phyloP scores from a whole-genome alignment of 2,329 filamentous ascomycete genomes.

The Ophiostoma novo-ulmi region DNA sequence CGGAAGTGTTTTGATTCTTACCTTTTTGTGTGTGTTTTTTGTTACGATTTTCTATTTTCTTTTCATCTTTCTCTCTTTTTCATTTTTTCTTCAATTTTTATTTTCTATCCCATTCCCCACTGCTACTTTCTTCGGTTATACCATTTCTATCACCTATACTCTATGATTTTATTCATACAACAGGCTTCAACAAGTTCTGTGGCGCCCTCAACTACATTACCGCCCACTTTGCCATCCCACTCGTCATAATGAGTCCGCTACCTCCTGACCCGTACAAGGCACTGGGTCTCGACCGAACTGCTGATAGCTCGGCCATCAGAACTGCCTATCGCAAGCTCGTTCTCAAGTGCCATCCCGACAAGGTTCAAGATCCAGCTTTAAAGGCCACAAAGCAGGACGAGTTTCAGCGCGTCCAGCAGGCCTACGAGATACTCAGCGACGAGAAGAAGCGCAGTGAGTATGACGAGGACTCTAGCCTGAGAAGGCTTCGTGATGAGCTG shows the following conservation, averaged over 20 bases:
- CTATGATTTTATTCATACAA: background rate
- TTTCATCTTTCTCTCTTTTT: background rate
- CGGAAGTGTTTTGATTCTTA: background rate
- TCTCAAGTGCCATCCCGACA: constrained; percentile 86
- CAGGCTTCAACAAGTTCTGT: background rate
- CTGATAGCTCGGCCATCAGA: constrained; percentile 66
- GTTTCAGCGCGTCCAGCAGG: constrained; percentile 87
- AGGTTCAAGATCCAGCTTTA: constrained; percentile 70
- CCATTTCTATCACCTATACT: background rate
- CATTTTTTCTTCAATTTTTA: background rate
- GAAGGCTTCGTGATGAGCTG: constrained; percentile 56
- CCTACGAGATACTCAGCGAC: constrained; percentile 85
- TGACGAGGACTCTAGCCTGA: constrained; percentile 67
- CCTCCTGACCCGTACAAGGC: constrained; percentile 72
- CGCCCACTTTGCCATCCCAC: too few relatives aligned
- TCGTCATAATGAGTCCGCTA: constrained; percentile 4
- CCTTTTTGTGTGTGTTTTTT: background rate
- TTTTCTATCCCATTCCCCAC: background rate
- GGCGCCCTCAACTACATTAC: background rate
- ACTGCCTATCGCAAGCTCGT: constrained; percentile 79
- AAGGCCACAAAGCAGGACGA: constrained; percentile 77
- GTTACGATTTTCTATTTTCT: background rate
- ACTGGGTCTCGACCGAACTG: constrained; percentile 68
- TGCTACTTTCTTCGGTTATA: background rate
- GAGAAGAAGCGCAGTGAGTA: constrained; percentile 68